Conservation (phyloP, 352 stramenopile genomes). For the Globisporangium splendens region DNA sequence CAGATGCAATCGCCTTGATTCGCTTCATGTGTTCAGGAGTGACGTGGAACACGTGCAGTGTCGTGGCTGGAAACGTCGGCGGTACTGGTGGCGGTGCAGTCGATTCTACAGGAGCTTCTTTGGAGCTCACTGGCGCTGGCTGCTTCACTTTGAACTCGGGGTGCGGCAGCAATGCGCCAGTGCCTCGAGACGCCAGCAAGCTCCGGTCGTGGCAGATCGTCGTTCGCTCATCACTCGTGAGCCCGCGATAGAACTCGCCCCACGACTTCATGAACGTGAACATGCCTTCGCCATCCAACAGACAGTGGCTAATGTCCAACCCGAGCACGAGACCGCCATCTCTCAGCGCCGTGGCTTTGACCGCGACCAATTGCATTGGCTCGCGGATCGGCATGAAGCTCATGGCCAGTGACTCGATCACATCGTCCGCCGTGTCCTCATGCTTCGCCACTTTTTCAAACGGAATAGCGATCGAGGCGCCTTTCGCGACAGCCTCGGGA, state of each 20-base stretch:
- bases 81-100: too few species aligned
- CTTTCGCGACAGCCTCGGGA: not conserved
- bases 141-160: constrained; percentile 39
- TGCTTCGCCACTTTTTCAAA: constrained; percentile 27
- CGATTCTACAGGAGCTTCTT: too few species aligned
- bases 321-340: constrained; percentile 50
- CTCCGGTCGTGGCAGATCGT: constrained; percentile 38
- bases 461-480: constrained; percentile 22
- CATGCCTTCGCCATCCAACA: constrained; percentile 47
- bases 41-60: constrained; percentile 47
- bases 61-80: constrained; percentile 18
- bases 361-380: constrained; percentile 22
- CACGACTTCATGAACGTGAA: constrained; percentile 68
- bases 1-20: constrained; percentile 34
- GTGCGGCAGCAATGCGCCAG: constrained; percentile 21
- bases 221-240: constrained; percentile 22
- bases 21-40: constrained; percentile 32
- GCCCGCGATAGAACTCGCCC: constrained; percentile 42
- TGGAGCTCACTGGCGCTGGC: not conserved
- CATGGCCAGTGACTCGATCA: constrained; percentile 24
- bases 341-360: constrained; percentile 36
- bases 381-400: constrained; percentile 28
- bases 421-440: constrained; percentile 29
- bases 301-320: constrained; percentile 33
- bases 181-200: constrained; percentile 23